Evolutionary conservation across 1,139 yeast species (phyloP).

Genomic region (Debaryomycetaceae sp.): DNA sequence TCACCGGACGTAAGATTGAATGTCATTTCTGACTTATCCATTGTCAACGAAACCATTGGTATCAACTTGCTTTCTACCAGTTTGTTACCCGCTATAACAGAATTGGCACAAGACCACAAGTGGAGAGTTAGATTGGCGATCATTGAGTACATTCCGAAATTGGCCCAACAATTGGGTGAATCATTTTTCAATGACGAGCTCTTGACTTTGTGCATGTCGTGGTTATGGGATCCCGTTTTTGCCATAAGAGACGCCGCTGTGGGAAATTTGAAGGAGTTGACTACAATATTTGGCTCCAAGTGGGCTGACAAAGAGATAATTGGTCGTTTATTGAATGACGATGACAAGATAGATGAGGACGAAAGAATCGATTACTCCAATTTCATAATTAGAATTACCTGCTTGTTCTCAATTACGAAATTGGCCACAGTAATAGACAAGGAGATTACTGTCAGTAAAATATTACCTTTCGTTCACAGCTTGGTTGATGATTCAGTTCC

Average conservation of each 20-base stretch:
- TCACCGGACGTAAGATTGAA: constrained; percentile 94
- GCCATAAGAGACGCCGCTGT: constrained; percentile 98
- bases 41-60: constrained; percentile 92
- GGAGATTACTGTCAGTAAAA: constrained; percentile 55
- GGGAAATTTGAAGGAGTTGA: constrained; percentile 69
- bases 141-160: constrained; percentile 90
- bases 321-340: constrained; percentile 57
- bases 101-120: constrained; percentile 91
- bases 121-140: constrained; percentile 98
- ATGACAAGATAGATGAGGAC: constrained; percentile 18
- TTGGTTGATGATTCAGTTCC: constrained; percentile 82
- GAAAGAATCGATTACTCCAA: constrained; percentile 51
- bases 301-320: constrained; percentile 92
- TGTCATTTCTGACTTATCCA: constrained; percentile 86
- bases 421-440: constrained; percentile 67
- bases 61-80: constrained; percentile 83
- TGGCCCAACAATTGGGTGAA: constrained; percentile 95
- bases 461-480: constrained; percentile 75
- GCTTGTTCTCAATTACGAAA: constrained; percentile 81
- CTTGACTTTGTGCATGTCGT: constrained; percentile 85
- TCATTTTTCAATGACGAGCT: constrained; percentile 90
- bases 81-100: constrained; percentile 91
- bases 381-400: constrained; percentile 88
- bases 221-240: constrained; percentile 98
- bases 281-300: constrained; percentile 83